phyloP scores from a whole-genome alignment of 2,329 filamentous ascomycete genomes.

The Talaromyces marneffei region DNA sequence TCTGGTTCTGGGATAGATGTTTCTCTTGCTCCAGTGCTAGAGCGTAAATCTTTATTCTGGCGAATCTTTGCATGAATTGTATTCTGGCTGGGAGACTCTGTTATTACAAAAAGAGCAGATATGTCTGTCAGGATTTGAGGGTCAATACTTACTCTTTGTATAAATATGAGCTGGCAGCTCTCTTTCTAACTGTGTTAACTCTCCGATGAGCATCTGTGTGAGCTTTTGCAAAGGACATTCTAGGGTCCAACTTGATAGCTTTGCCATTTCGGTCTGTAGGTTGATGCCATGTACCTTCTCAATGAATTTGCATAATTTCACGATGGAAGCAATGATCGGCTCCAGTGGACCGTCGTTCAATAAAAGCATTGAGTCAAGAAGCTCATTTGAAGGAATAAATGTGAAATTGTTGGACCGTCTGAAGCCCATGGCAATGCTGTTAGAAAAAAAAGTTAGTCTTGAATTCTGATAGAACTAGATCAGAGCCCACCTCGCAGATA shows the following conservation, averaged over 20 bases:
- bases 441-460: too few relatives aligned
- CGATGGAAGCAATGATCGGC: not conserved
- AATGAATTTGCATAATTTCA: not conserved
- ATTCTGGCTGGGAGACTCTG: not conserved
- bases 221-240: conserved; percentile 8
- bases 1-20: not conserved
- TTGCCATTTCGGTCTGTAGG: not conserved
- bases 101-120: not conserved
- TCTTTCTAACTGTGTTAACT: not conserved
- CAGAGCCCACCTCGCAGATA: conserved; percentile 4
- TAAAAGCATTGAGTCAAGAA: not conserved
- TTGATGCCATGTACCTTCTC: not conserved
- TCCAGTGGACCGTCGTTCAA: not conserved
- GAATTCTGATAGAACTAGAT: too few relatives aligned
- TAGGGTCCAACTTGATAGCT: not conserved
- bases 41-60: not conserved
- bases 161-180: not conserved
- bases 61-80: not conserved
- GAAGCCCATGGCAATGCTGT: conserved; percentile 4
- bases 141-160: not conserved
- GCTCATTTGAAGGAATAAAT: conserved; percentile 1
- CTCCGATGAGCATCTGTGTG: not conserved
- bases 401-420: conserved; percentile 3
- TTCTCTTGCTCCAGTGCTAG: not conserved
- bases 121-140: too few relatives aligned